A percentile compares a stretch with the other conserved stretches of the same genome.
Conservation (phyloP, 768 basidiomycete genomes). For the Russula foetens region DNA sequence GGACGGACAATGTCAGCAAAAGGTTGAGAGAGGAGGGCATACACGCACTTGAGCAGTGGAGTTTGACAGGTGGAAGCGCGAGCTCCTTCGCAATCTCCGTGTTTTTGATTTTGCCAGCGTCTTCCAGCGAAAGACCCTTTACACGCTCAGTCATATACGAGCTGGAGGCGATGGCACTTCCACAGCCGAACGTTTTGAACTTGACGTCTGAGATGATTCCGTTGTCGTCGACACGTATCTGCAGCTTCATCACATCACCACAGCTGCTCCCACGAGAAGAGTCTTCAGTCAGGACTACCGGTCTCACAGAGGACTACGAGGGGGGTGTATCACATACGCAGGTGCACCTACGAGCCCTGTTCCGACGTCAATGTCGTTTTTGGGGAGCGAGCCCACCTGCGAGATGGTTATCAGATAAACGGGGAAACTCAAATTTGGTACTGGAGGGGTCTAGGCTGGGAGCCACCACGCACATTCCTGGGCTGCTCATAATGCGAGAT, state of each 20-base stretch:
- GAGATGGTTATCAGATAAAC: constrained; percentile 52
- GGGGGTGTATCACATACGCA: constrained; percentile 50
- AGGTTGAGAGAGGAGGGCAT: background rate
- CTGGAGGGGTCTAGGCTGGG: constrained; percentile 7
- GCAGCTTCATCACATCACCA: constrained; percentile 99
- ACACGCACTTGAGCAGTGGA: constrained; percentile 83
- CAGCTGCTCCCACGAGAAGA: constrained; percentile 44
- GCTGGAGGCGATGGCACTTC: constrained; percentile 94
- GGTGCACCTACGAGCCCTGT: constrained; percentile 97
- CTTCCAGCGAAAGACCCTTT: constrained; percentile 87
- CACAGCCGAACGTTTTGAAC: constrained; percentile 99
- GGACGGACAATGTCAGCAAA: no score
- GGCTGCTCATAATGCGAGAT: constrained; percentile 97
- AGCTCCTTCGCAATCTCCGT: constrained; percentile 99
- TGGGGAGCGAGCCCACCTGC: constrained; percentile 94
- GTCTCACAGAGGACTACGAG: constrained; percentile 9
- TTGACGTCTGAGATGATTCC: constrained; percentile 97
- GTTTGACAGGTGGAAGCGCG: constrained; percentile 90
- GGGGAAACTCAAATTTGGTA: constrained; percentile 26
- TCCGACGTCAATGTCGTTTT: constrained; percentile 85
- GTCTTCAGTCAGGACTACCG: constrained; percentile 13
- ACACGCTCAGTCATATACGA: constrained; percentile 99
- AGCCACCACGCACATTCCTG: constrained; percentile 69
- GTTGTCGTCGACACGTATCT: constrained; percentile 92
- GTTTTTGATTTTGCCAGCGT: constrained; percentile 95